Evolutionary conservation across 768 basidiomycete genomes (phyloP).

Genomic region (Hebeloma cylindrosporum): DNA sequence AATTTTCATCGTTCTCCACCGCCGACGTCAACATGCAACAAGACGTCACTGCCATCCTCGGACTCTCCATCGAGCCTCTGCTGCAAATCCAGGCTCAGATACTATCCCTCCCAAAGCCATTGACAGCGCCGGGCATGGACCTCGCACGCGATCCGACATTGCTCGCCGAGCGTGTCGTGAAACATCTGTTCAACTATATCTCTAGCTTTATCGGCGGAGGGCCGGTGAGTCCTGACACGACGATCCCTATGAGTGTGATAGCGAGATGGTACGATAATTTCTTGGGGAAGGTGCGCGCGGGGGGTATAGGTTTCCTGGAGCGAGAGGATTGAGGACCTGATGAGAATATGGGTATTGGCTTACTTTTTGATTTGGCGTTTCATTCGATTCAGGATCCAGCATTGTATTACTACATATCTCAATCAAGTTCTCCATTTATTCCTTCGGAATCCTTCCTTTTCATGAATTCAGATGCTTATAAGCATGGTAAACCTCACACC

Average conservation of each 20-base stretch:
- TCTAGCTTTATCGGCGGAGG: slow-evolving; percentile 58
- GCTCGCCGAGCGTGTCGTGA: slow-evolving; percentile 69
- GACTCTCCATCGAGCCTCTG: slow-evolving; percentile 79
- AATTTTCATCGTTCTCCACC: slow-evolving; percentile 36
- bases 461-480: too few relatives aligned
- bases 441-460: too few relatives aligned
- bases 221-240: slow-evolving; percentile 46
- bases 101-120: slow-evolving; percentile 39
- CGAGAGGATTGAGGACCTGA: slow-evolving; percentile 36
- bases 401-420: too few relatives aligned
- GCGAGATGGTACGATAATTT: slow-evolving; percentile 75
- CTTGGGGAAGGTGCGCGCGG: slow-evolving; percentile 53
- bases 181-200: slow-evolving; percentile 74
- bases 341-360: too few relatives aligned
- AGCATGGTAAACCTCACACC: too few relatives aligned
- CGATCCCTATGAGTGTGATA: slow-evolving; percentile 63
- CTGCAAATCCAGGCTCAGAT: slow-evolving; percentile 59
- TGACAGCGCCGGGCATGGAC: slow-evolving; percentile 21
- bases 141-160: slow-evolving; percentile 46
- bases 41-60: slow-evolving; percentile 72
- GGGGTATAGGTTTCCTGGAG: slow-evolving; percentile 66
- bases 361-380: too few relatives aligned
- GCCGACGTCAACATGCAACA: slow-evolving; percentile 34
- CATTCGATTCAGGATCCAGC: too few relatives aligned
- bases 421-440: too few relatives aligned